Evolutionary conservation across 202 grass and related monocot species (phyloP).

Genomic region (Dendrocalamus latiflorus): DNA sequence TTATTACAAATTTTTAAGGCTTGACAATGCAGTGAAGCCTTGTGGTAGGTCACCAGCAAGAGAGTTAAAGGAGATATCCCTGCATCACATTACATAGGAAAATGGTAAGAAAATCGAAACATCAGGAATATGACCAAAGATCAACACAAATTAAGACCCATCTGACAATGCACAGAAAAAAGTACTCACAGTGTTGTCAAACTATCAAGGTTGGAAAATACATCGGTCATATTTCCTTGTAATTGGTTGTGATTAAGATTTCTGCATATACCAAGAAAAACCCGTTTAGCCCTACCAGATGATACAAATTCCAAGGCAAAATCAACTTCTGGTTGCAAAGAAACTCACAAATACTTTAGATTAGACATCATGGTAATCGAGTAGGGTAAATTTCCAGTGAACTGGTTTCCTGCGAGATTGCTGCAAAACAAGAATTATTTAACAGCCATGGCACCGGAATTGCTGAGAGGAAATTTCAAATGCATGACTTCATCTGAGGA

Average conservation of each 20-base stretch:
- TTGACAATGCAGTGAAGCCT: conserved; percentile 69
- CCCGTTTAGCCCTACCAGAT: conserved; percentile 35
- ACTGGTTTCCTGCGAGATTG: conserved; percentile 86
- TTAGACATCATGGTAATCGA: conserved; percentile 64
- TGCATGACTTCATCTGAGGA: conserved; percentile 10
- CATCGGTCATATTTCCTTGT: conserved; percentile 75
- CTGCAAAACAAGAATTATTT: conserved; percentile 45
- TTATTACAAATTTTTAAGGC: conserved; percentile 74
- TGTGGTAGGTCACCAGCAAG: conserved; percentile 72
- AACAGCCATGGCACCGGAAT: conserved; percentile 13
- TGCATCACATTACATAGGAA: conserved; percentile 38
- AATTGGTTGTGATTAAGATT: conserved; percentile 76
- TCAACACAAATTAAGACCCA: conserved; percentile 9
- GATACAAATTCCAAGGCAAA: conserved; percentile 16
- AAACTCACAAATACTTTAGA: conserved; percentile 79
- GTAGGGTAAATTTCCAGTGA: conserved; percentile 68
- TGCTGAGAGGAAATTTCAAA: conserved; percentile 10
- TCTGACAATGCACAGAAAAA: conserved; percentile 4
- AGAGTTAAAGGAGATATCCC: conserved; percentile 89
- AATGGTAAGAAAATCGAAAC: conserved; percentile 17
- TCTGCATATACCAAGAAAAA: conserved; percentile 40
- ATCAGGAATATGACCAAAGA: not conserved
- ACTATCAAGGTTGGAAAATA: conserved; percentile 68
- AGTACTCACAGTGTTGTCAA: conserved; percentile 72
- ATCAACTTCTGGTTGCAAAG: conserved; percentile 10